Percentiles rank a stretch among this genome's conserved stretches.
phyloP scores from a whole-genome alignment of 148 eudicot species.

The Cornus suecica region DNA sequence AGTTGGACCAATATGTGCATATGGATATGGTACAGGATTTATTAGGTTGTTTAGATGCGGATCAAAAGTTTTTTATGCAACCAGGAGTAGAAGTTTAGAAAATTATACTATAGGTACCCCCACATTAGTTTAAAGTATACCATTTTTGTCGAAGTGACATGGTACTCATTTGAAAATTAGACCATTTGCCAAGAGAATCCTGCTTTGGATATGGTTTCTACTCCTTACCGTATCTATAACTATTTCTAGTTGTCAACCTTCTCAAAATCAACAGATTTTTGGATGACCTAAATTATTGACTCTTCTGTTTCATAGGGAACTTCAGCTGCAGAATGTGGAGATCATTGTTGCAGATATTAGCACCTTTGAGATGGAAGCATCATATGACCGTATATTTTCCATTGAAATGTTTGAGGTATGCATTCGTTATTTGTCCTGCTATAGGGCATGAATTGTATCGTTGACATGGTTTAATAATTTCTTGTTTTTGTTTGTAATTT shows the following conservation, averaged over 20 bases:
- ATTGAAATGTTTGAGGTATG: conserved; percentile 97
- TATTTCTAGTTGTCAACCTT: neutral
- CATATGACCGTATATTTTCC: conserved; percentile 80
- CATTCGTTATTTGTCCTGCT: neutral
- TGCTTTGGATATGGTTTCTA: neutral
- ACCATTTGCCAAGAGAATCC: neutral
- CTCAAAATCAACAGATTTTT: neutral
- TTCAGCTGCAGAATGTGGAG: conserved; percentile 72
- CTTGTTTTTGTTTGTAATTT: neutral
- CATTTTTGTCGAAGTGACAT: no score
- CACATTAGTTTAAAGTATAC: neutral
- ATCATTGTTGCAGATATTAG: conserved; percentile 83
- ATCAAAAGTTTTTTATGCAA: neutral
- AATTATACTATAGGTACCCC: neutral
- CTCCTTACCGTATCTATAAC: neutral
- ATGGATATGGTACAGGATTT: neutral
- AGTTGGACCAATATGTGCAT: neutral
- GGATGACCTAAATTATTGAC: neutral
- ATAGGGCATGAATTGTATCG: conserved; percentile 4
- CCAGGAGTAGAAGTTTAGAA: no score
- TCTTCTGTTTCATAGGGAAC: conserved; percentile 45
- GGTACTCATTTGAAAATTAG: neutral
- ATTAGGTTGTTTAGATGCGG: neutral
- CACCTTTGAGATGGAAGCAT: conserved; percentile 79
- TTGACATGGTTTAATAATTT: neutral